Evolutionary conservation across 169 alveolate genomes (phyloP).

Genomic region (Amoebophrya sp.): DNA sequence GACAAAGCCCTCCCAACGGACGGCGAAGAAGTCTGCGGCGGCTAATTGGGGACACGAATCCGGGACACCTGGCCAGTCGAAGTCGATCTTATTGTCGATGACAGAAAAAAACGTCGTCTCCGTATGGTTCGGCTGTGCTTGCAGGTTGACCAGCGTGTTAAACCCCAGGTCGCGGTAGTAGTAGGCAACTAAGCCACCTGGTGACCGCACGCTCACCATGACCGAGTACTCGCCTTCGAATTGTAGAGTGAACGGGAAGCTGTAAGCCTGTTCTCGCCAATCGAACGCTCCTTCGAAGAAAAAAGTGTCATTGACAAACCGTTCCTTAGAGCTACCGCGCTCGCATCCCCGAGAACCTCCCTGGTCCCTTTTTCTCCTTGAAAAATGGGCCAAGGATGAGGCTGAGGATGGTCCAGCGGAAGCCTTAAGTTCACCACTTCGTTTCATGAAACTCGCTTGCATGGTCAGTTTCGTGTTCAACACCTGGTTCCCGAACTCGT

Average conservation of each 20-base stretch:
- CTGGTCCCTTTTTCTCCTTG: too few relatives aligned
- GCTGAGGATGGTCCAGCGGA: too few relatives aligned
- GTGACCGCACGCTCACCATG: neutral
- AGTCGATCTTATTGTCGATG: neutral
- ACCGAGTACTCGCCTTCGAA: neutral
- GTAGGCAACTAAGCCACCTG: neutral
- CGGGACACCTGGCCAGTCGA: neutral
- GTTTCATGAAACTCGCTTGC: neutral
- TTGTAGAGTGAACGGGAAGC: neutral
- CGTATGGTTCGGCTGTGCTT: neutral
- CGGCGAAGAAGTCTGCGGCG: constrained; percentile 10
- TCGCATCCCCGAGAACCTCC: too few relatives aligned
- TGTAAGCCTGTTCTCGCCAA: neutral
- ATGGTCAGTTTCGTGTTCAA: constrained; percentile 12
- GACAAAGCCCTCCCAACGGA: constrained; percentile 22
- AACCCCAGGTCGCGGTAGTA: constrained; percentile 16
- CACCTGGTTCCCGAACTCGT: neutral
- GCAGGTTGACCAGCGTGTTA: neutral
- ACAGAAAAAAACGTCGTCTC: neutral
- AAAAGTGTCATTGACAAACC: neutral
- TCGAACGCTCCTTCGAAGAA: constrained; percentile 13
- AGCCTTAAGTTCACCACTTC: too few relatives aligned
- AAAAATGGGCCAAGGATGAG: too few relatives aligned
- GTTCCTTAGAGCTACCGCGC: neutral
- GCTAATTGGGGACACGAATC: neutral